Base-by-base conservation (phyloP, 768 basidiomycete genomes). In the Austroboletus festivus region DNA sequence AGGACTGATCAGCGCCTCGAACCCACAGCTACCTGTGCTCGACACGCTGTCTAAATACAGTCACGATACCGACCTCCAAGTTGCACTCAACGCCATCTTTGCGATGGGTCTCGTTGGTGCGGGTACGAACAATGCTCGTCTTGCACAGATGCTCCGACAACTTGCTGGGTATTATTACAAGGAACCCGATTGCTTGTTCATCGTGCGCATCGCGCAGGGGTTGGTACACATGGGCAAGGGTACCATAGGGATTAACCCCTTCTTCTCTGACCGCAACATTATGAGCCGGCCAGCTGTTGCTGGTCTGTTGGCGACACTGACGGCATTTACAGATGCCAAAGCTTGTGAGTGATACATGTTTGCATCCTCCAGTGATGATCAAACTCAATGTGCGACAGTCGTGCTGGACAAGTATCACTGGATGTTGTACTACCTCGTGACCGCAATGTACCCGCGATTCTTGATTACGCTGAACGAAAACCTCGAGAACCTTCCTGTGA, bases 171-270 rank as follows among this genome's bases (percentile, higher is more conserved):
- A 98, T 73, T 99, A 99, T 70, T 80, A 89, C 71, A 97, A 97
- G 67, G 96, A 99, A 68, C 83, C 94, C 1, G 93, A 99, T 62
- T 95, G 92, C 64, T 69, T 97, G 59, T 98, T 99, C 68, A 89
- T 91, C 77, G 94, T 97, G 18, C 85, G 96, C 46, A 83, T 99
- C 50, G 91, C 95, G 3, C 89, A 97, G 69, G 96, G 96, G 18
- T 71, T 98, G 58, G 88, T 97, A n/a, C 93, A 97, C 68, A 94
- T 98, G 94, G 96, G 96, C 67, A 99, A 99, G 71, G 96, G 96
- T 30, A 97, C 94, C 13, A 90, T 99, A 63, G 89, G 90, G 11
- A 74, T 99, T 58, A 97, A 95, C 67, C 95, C 96, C 4, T 97
- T 96, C 85, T 97, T 89, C 79, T 80, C 80, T 28, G 95, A 98